Base-by-base conservation (phyloP, 2,329 filamentous ascomycete genomes). In the Blastomyces silverae region DNA sequence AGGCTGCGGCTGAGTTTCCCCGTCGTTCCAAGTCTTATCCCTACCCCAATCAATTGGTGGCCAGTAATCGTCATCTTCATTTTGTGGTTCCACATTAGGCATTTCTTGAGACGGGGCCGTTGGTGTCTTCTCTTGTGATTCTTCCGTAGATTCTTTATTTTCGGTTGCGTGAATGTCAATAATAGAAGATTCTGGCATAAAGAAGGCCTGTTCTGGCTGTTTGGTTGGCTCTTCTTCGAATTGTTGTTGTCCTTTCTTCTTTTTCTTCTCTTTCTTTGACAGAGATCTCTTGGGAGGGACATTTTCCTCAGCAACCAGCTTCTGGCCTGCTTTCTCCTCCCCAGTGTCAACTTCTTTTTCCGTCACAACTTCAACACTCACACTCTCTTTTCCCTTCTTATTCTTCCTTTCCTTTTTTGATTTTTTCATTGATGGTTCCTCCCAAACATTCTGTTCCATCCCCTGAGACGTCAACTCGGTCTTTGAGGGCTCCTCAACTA, bases 31-130 rank as follows among this genome's bases (percentile, higher is more conserved):
- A 62, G 66, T 44, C 37, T 66, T 64, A 10, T 58, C 39, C 62
- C 73, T 70, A 22, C 71, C 73, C 75, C 75, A 77, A 63, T 77
- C 75, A 69, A 78, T 77, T 42, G 70, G 64, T 63, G 76, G 76
- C 72, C 73, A 77, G 56, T 69, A 70, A 28, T 77, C 74, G n/a
- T 76, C 73, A 22, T 72, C 70, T 50, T 69, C 61, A 15, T 64
- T 39, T 44, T 58, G 8, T n/a, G 22, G 44, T 28, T 50, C 22
- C 11, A 67, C 62, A 4, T 61, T n/a, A 4, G 58, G n/a, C n/a
- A n/a, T n/a, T 31, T 64, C 57, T 37, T 68, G 64, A 15, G n/a
- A 20, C 10, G 58, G 6, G 13, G 66, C 64, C 13, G 63, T 22
- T 5, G 58, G 61, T 31, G 62, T 53, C 42, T 69, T 64, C 44